Evolutionary conservation across 305 asterid species (phyloP).

Genomic region (Solanum hybrid): DNA sequence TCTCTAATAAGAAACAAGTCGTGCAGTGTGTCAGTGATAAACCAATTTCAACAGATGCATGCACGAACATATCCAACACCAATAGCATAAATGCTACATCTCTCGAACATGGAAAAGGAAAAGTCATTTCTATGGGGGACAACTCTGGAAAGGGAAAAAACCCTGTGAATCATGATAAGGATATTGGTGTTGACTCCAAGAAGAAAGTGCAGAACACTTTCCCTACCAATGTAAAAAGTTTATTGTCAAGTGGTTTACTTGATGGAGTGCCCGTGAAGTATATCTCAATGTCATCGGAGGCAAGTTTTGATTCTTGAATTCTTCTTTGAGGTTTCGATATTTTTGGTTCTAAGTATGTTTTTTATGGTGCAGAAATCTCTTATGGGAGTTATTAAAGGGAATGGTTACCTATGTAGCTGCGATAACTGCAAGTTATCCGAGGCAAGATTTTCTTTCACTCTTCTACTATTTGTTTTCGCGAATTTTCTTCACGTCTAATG

Average conservation of each 20-base stretch:
- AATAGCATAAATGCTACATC: not conserved
- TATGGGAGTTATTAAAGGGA: not conserved
- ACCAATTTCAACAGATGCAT: not conserved
- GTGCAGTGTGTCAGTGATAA: not conserved
- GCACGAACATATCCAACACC: not conserved
- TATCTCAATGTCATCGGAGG: not conserved
- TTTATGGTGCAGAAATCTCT: not conserved
- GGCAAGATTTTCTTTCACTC: not conserved
- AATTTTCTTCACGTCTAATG: not conserved
- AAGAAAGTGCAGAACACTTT: too few species aligned
- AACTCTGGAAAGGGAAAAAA: not conserved
- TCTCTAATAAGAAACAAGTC: too few species aligned
- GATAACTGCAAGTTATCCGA: conserved; percentile 52
- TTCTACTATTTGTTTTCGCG: not conserved
- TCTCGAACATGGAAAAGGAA: not conserved
- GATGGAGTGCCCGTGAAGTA: not conserved
- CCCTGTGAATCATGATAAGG: not conserved
- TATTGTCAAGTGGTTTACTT: too few species aligned
- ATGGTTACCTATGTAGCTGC: conserved; percentile 9
- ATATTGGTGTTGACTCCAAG: not conserved
- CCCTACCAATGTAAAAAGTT: not conserved
- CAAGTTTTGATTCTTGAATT: not conserved
- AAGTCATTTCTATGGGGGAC: not conserved
- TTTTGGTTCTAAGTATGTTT: not conserved
- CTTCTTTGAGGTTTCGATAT: not conserved